Evolutionary conservation across 208 protist genomes (phyloP), one percentile per base, ranked within the genome.

Genomic region (Willaertia magna): DNA sequence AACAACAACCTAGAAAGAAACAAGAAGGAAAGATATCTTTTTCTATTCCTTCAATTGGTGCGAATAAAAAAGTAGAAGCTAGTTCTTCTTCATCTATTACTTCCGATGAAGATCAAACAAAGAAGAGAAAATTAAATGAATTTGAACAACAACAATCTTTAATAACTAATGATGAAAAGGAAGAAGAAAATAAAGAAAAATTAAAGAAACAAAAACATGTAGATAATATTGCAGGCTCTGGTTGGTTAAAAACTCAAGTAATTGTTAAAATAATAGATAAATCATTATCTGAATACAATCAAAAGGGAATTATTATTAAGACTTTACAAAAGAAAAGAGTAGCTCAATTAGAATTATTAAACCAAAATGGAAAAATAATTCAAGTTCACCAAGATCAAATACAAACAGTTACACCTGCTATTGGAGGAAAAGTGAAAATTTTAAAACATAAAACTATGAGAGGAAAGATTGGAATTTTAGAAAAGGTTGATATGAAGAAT

Each of bases 401-500:
- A 2, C 26, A 88, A 47, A 88, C 86, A 14, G 86, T 88, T 0
- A 84, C 87, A 16, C 86, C 86, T 14, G 79, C 79, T 34, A n/a
- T 84, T 43, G 86, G 84, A 42, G 44, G n/a, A 4, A 42, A 84
- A 40, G 86, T 88, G 4, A 47, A 4, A 11, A 39, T 87, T 40
- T 16, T 87, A 11, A 83, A 67, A 22, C 30, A 43, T 16, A 42
- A 48, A 30, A 46, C 16, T 4, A 30, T 30, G 42, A 83, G 85
- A n/a, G 83, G 51, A 44, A 49, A 61, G 18, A 39, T 74, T 39
- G 76, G 7, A 1, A 75, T 86, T 34, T 18, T 74, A 2, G 18
- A 39, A 74, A 0, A 14, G 42, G 74, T 78, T 22, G 42, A 78
- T 78, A 39, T 78, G 3, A 39, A 78, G 9, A 78, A 78, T 14